Evolutionary conservation across 257 asterid species (phyloP).

Genomic region (Solanum ossicruentum): DNA sequence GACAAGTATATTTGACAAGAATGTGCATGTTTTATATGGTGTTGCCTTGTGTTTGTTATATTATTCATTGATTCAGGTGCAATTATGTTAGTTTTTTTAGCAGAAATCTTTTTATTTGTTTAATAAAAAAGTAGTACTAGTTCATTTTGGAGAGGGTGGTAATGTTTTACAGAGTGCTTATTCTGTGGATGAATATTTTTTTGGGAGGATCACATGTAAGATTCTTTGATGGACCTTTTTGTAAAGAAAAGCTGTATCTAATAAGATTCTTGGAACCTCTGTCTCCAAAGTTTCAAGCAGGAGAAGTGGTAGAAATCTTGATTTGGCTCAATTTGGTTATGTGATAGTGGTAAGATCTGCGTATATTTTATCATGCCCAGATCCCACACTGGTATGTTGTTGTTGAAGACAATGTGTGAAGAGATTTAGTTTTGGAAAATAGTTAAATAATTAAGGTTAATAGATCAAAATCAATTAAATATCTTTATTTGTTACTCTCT

Average conservation of each 20-base stretch:
- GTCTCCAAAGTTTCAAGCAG: neutral
- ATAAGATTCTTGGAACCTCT: neutral
- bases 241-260: neutral
- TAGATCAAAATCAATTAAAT: neutral
- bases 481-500: neutral
- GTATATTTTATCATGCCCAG: too few relatives aligned
- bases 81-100: neutral
- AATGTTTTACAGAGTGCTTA: neutral
- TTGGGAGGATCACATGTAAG: neutral
- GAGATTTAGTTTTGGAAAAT: neutral
- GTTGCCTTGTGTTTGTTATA: constrained; percentile 25
- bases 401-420: neutral
- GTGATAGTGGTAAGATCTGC: too few relatives aligned
- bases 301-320: neutral
- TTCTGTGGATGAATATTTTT: neutral
- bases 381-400: too few relatives aligned
- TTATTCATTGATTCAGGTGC: constrained; percentile 31
- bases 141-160: neutral
- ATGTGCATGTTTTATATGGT: constrained; percentile 12
- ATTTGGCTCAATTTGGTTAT: neutral
- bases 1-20: constrained; percentile 7
- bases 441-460: neutral
- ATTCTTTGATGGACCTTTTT: neutral
- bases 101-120: neutral
- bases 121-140: neutral